These are phyloP conservation scores for Exsudoporus frostii DNA, from an alignment of 768 basidiomycete genomes.

Conservation along the genomic window DNA sequence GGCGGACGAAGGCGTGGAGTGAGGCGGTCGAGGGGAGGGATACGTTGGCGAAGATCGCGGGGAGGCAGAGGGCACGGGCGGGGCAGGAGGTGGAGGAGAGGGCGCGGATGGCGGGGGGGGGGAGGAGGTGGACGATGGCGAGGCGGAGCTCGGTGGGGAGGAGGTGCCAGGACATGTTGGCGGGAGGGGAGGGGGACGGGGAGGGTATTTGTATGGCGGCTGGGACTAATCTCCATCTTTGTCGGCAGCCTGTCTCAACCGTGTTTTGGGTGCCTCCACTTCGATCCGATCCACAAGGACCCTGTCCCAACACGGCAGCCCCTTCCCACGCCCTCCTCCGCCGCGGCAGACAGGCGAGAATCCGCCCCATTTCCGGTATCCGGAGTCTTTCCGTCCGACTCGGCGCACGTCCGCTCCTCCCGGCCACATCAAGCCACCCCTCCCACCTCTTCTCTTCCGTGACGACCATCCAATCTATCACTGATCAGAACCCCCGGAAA, in stretches of 20 bases:
- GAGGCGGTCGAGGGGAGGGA: constrained; percentile 45
- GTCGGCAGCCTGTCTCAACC: background rate
- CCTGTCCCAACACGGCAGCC: no score
- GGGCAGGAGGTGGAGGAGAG: constrained; percentile 49
- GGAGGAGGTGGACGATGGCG: constrained; percentile 50
- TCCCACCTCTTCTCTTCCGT: background rate
- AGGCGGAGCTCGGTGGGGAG: constrained; percentile 70
- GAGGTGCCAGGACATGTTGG: constrained; percentile 42
- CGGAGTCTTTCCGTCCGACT: constrained; percentile 27
- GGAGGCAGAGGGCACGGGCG: constrained; percentile 54
- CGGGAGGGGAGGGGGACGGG: background rate
- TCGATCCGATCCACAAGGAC: constrained; percentile 27
- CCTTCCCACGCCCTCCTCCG: constrained; percentile 1
- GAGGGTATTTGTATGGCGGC: background rate
- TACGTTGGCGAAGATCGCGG: constrained; percentile 58
- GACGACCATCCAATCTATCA: background rate
- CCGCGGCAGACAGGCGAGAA: constrained; percentile 11
- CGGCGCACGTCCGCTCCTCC: constrained; percentile 17
- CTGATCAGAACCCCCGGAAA: background rate
- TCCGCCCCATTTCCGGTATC: constrained; percentile 9
- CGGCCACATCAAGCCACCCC: constrained; percentile 9
- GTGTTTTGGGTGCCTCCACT: background rate
- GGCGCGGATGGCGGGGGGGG: constrained; percentile 39
- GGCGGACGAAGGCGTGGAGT: constrained; percentile 48
- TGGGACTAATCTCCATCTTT: constrained; percentile 17